Evolutionary conservation across 2,329 filamentous ascomycete genomes (phyloP), one percentile per base, ranked within the genome.

Genomic region (Paraconiothyrium sp.): DNA sequence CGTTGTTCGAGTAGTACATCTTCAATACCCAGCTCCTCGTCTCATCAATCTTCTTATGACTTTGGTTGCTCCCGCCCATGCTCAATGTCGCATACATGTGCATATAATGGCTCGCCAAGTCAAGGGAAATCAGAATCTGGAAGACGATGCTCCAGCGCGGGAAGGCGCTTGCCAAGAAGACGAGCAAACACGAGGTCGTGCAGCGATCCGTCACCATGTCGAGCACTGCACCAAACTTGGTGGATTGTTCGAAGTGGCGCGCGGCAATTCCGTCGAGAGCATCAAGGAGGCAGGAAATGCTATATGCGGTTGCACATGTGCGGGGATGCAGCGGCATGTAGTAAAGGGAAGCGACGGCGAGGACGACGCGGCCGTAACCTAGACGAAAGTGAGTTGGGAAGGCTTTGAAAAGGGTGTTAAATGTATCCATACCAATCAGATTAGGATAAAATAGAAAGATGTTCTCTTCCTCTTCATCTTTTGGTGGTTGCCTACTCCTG

Each of bases 131-230:
- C 75, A 99, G 83, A 48, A 90, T 88, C 83, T 99, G 95, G 86
- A 99, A 99, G 61, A 98, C 76, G 70, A 98, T 93, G 67, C 92
- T 90, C 90, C 93, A 98, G 60, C 94, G 88, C 4, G 95, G 95
- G 82, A 97, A 99, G 22, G 95, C 95, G 14, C 93, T 96, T 44
- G 92, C 93, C 65, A 99, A 83, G 83, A 98, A 99, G 54, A 98
- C 94, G 52, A 99, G 88, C 71, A 99, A 83, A 80, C 95, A 99
- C 2, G 94, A 90, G 3, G 95, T 99, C 34, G 94, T 98, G 84
- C 95, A 98, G 63, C 95, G 91, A 81, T 99, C 95, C 20, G 95
- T 99, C 64, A 99, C 94, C 95, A 99, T 99, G 83, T 99, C 95
- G 66, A 99, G 86, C 37, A 99, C 94, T 35, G 94, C 95, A 66